A percentile compares a stretch with the other conserved stretches of the same genome.
Conservation (phyloP, 352 stramenopile species). For the Phytophthora kernoviae region DNA sequence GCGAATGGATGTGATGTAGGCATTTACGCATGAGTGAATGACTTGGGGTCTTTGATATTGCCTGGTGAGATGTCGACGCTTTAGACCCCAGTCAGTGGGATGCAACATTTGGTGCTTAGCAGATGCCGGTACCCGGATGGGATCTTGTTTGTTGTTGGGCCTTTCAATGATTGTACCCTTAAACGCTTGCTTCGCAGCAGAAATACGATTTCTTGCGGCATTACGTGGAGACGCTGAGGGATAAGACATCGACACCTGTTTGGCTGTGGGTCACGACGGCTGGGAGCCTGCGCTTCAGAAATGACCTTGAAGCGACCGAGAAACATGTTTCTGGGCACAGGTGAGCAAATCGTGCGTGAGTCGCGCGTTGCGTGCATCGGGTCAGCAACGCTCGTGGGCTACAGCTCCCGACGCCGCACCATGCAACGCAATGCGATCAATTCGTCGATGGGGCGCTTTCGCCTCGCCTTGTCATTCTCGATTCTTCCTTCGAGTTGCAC, state of each 20-base stretch:
- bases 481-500: conserved; percentile 15
- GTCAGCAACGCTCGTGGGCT: conserved; percentile 12
- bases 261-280: conserved; percentile 12
- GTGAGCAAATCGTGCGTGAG: conserved; percentile 31
- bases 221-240: conserved; percentile 26
- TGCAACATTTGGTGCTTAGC: neutral
- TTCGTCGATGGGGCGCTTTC: neutral
- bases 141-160: conserved; percentile 16
- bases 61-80: too few relatives aligned
- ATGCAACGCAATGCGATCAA: neutral
- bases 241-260: conserved; percentile 27
- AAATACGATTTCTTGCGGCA: conserved; percentile 32
- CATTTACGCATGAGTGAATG: neutral
- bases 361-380: conserved; percentile 25
- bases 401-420: conserved; percentile 4
- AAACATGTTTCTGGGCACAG: conserved; percentile 23
- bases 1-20: neutral
- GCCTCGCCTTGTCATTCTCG: conserved; percentile 19
- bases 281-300: conserved; percentile 5
- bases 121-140: neutral
- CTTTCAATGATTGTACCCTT: conserved; percentile 11
- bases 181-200: conserved; percentile 20
- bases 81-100: too few relatives aligned
- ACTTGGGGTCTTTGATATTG: neutral
- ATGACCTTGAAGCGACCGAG: conserved; percentile 8